Percentiles rank a stretch among this genome's conserved stretches.
Conservation (phyloP, 176 grass and related monocot species). For the Thinopyrum elongatum region DNA sequence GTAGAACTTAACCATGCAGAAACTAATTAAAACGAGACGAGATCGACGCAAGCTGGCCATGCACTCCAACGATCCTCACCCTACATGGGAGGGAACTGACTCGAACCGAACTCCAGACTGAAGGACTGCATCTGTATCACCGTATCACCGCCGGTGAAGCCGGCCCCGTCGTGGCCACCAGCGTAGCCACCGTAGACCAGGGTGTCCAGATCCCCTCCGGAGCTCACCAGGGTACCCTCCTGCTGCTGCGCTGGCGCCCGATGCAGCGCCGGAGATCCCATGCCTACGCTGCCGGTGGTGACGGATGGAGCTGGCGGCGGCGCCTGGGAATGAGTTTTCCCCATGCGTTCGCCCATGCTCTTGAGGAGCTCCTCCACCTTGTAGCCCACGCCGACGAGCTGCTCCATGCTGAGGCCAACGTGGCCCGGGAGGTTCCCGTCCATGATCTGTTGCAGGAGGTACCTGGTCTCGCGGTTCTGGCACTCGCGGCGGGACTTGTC, state of each 20-base stretch:
- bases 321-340: not conserved
- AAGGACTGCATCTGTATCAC: no score
- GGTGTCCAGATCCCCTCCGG: no score
- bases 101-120: no score
- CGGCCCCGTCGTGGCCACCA: no score
- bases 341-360: not conserved
- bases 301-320: not conserved
- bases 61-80: no score
- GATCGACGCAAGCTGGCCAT: no score
- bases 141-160: no score
- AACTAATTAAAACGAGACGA: not conserved
- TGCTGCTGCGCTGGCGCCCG: no score
- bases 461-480: not conserved
- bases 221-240: no score
- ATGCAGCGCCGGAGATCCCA: no score
- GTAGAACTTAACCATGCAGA: not conserved
- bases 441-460: conserved; percentile 22
- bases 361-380: not conserved
- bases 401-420: not conserved
- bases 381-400: not conserved
- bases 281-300: not conserved
- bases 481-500: not conserved
- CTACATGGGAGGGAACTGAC: no score
- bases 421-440: not conserved
- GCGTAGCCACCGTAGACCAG: no score